Conservation (phyloP, 2,329 filamentous ascomycete species). For the Phaeophleospora eucalypticola region DNA sequence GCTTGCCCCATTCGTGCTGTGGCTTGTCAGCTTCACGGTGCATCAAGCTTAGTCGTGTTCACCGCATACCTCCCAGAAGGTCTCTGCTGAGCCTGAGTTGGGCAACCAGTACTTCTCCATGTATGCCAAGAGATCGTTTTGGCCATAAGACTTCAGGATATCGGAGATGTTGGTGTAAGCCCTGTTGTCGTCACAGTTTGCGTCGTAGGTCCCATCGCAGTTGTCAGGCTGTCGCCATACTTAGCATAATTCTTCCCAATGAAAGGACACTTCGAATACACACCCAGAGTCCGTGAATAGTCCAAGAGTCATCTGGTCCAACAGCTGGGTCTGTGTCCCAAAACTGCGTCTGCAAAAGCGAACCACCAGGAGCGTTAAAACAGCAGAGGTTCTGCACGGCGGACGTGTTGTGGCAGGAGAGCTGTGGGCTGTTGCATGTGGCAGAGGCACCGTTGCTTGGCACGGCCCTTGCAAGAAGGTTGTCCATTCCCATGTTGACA, state of each 20-base stretch:
- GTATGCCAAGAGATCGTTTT: constrained; percentile 56
- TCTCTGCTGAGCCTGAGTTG: constrained; percentile 58
- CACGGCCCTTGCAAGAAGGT: constrained; percentile 12
- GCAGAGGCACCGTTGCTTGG: constrained; percentile 16
- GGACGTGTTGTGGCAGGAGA: constrained; percentile 63
- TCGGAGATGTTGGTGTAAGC: constrained; percentile 62
- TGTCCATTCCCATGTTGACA: constrained; percentile 6
- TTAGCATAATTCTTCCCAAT: background rate
- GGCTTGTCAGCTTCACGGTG: background rate
- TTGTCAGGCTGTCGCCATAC: constrained; percentile 40
- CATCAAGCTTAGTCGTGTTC: background rate
- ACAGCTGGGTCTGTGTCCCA: constrained; percentile 66
- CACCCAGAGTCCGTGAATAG: constrained; percentile 60
- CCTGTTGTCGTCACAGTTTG: constrained; percentile 60
- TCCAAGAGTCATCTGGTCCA: constrained; percentile 68
- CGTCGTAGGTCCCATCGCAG: constrained; percentile 66
- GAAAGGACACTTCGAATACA: background rate
- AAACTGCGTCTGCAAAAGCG: constrained; percentile 71
- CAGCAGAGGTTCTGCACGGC: constrained; percentile 64
- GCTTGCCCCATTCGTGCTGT: constrained; percentile 63
- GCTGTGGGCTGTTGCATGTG: constrained; percentile 39
- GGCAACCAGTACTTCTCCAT: constrained; percentile 73
- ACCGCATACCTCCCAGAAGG: constrained; percentile 53
- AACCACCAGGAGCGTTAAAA: constrained; percentile 68
- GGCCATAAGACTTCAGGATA: constrained; percentile 55